Conservation (phyloP, 2,329 filamentous ascomycete species). For the Sporothrix variecibatus region DNA sequence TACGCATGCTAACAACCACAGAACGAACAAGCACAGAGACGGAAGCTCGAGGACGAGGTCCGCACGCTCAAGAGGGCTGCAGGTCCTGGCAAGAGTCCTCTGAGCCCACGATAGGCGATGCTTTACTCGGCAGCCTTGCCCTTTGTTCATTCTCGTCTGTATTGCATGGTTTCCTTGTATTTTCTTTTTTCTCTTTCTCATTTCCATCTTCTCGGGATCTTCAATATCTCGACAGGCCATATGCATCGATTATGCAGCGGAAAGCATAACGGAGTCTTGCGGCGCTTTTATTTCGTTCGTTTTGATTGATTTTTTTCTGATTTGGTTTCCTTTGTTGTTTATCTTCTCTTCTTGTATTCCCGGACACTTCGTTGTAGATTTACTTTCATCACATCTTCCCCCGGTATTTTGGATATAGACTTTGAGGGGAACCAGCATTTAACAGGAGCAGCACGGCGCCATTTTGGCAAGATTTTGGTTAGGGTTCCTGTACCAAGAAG, state of each 20-base stretch:
- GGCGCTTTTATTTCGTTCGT: not conserved
- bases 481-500: not conserved
- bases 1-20: conserved; percentile 39
- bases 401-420: conserved; percentile 5
- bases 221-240: not conserved
- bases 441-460: not conserved
- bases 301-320: not conserved
- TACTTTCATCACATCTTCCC: not conserved
- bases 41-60: conserved; percentile 56
- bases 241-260: conserved; percentile 1
- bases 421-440: not conserved
- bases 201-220: not conserved
- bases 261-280: conserved; percentile 24
- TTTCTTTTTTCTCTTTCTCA: not conserved
- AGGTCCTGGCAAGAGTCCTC: conserved; percentile 47
- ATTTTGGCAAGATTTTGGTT: not conserved
- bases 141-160: not conserved
- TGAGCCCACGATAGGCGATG: conserved; percentile 42
- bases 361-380: conserved; percentile 1
- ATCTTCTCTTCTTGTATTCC: not conserved
- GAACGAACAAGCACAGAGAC: conserved; percentile 53
- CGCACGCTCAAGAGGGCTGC: conserved; percentile 46
- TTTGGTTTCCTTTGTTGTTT: not conserved
- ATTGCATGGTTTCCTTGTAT: not conserved
- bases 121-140: not conserved